These are phyloP conservation scores for Penicilliopsis zonata DNA, from an alignment of 495 filamentous ascomycete genomes.

Conservation along the genomic window DNA sequence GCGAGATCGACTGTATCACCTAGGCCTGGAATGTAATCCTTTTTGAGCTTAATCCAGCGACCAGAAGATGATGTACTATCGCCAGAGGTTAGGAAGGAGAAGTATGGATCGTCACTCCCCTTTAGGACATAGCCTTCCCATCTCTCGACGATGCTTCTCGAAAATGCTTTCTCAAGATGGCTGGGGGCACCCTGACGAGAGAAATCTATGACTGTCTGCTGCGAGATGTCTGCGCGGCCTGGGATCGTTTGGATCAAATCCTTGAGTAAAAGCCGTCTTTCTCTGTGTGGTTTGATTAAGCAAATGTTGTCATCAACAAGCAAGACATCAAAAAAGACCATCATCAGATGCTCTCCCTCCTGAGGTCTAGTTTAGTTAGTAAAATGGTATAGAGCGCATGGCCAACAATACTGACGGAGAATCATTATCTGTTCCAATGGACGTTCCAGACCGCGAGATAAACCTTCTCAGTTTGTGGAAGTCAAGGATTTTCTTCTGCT, in stretches of 20 bases:
- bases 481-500: slow-evolving; percentile 43
- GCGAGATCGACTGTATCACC: slow-evolving; percentile 77
- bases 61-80: slow-evolving; percentile 21
- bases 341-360: slow-evolving; percentile 66
- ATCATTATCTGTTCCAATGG: slow-evolving; percentile 55
- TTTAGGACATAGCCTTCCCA: slow-evolving; percentile 76
- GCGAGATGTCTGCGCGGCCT: slow-evolving; percentile 48
- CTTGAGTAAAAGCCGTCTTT: slow-evolving; percentile 47
- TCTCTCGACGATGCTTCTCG: slow-evolving; percentile 47
- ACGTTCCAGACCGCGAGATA: slow-evolving; percentile 58
- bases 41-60: slow-evolving; percentile 75
- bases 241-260: slow-evolving; percentile 40
- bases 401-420: slow-evolving; percentile 41
- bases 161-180: slow-evolving; percentile 49
- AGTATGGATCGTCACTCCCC: slow-evolving; percentile 65
- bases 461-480: slow-evolving; percentile 78
- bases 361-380: slow-evolving; percentile 35
- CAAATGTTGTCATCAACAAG: slow-evolving; percentile 58
- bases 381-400: background rate
- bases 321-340: slow-evolving; percentile 70
- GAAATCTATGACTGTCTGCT: slow-evolving; percentile 54
- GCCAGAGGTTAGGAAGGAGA: slow-evolving; percentile 38
- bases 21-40: slow-evolving; percentile 71
- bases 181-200: slow-evolving; percentile 23
- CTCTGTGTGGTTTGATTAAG: slow-evolving; percentile 44